Percentiles rank a stretch among this genome's conserved stretches.
These are phyloP conservation scores for Candida adriatica DNA, from an alignment of 805 yeast species.

Conservation along the genomic window DNA sequence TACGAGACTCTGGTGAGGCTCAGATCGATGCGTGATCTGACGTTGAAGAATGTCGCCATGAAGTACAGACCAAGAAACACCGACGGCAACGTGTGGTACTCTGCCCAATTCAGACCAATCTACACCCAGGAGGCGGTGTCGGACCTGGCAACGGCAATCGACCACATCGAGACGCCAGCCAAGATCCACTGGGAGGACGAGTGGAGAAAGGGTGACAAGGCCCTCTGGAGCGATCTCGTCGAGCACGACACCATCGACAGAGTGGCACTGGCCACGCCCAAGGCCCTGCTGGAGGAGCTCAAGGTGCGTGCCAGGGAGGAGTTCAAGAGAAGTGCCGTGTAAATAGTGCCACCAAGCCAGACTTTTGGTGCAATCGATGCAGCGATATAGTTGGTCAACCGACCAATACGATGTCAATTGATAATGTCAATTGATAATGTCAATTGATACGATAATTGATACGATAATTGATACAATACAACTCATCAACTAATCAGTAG, in stretches of 20 bases:
- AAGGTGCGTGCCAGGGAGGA: slow-evolving; percentile 26
- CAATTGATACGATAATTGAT: no score
- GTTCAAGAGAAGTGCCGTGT: no score
- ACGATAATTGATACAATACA: no score
- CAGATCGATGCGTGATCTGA: slow-evolving; percentile 64
- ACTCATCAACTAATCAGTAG: no score
- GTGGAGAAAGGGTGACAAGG: slow-evolving; percentile 81
- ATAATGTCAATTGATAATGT: no score
- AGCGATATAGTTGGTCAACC: no score
- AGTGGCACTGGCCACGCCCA: slow-evolving; percentile 55
- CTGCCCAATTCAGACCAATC: slow-evolving; percentile 85
- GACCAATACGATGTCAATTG: no score
- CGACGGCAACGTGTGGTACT: slow-evolving; percentile 79
- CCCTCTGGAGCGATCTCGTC: slow-evolving; percentile 60
- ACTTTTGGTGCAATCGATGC: no score
- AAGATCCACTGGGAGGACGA: slow-evolving; percentile 74
- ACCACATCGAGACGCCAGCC: slow-evolving; percentile 39
- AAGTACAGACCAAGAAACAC: slow-evolving; percentile 63
- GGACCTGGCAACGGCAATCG: slow-evolving; percentile 66
- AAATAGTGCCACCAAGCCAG: no score
- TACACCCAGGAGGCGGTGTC: slow-evolving; percentile 89
- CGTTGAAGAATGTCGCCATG: slow-evolving; percentile 53
- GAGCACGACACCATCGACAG: slow-evolving; percentile 55
- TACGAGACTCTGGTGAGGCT: slow-evolving; percentile 69
- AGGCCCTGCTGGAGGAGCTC: slow-evolving; percentile 56